Evolutionary conservation across 2,329 filamentous ascomycete species (phyloP).

Genomic region (Diplodia seriata): DNA sequence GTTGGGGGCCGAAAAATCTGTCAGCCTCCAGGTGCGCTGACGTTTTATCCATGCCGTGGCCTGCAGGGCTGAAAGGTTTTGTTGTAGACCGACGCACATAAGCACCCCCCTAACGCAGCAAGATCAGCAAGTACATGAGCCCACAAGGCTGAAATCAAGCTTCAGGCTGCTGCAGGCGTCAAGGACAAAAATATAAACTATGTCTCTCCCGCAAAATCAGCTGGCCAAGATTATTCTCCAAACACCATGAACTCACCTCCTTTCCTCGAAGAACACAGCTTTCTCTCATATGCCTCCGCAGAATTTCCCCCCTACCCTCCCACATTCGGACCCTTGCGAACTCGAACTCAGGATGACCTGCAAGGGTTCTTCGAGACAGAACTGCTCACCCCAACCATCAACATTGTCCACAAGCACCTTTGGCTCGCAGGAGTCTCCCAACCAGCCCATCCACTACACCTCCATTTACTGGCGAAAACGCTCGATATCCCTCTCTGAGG

Average conservation of each 20-base stretch:
- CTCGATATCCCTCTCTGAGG: conserved; percentile 13
- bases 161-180: not conserved
- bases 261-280: not conserved
- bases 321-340: not conserved
- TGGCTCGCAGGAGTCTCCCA: not conserved
- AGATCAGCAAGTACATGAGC: not conserved
- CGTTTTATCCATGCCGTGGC: not conserved
- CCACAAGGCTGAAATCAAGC: not conserved
- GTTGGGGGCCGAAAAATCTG: not conserved
- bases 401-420: not conserved
- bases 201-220: not conserved
- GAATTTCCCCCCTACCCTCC: not conserved
- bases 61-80: not conserved
- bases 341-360: not conserved
- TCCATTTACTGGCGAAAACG: conserved; percentile 16
- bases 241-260: not conserved
- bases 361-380: not conserved
- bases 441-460: conserved; percentile 27
- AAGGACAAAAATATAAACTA: not conserved
- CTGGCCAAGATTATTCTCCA: not conserved
- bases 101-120: not conserved
- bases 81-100: not conserved
- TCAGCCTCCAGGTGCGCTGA: not conserved
- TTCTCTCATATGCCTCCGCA: not conserved
- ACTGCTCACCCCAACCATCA: not conserved